Evolutionary conservation across 805 yeast genomes (phyloP).

Genomic region (Diddensiella transvaalensis): DNA sequence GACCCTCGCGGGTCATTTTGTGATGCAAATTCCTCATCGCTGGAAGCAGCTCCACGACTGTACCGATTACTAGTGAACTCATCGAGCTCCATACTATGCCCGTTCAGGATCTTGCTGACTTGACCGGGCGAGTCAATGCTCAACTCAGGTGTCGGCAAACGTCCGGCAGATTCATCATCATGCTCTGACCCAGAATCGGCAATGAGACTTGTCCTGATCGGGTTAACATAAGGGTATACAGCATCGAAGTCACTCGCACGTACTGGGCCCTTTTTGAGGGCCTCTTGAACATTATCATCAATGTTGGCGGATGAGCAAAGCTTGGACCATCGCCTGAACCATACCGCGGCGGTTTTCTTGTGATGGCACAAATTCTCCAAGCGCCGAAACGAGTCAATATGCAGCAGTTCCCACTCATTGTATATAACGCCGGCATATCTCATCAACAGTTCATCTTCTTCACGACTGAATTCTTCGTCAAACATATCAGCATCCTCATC

Average conservation of each 20-base stretch:
- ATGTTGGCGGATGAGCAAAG: background rate
- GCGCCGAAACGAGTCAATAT: background rate
- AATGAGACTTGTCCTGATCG: background rate
- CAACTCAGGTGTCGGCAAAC: background rate
- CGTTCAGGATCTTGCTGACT: background rate
- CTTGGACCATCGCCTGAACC: background rate
- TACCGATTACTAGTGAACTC: background rate
- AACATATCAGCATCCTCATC: background rate
- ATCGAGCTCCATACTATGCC: background rate
- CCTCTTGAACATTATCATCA: background rate
- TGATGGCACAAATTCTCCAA: background rate
- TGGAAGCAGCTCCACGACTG: background rate
- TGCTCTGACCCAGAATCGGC: background rate
- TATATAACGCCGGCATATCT: background rate
- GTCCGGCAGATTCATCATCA: background rate
- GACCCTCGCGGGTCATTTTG: background rate
- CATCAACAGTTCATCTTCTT: conserved; percentile 1
- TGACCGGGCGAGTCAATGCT: background rate
- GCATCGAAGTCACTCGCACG: background rate
- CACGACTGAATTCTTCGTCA: background rate
- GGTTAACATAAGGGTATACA: background rate
- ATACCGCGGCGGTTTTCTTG: background rate
- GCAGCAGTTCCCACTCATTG: background rate
- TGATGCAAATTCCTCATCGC: background rate
- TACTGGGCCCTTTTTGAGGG: background rate